These are phyloP conservation scores for Escovopsis sp. DNA, from an alignment of 2,329 filamentous ascomycete genomes.

Conservation along the genomic window DNA sequence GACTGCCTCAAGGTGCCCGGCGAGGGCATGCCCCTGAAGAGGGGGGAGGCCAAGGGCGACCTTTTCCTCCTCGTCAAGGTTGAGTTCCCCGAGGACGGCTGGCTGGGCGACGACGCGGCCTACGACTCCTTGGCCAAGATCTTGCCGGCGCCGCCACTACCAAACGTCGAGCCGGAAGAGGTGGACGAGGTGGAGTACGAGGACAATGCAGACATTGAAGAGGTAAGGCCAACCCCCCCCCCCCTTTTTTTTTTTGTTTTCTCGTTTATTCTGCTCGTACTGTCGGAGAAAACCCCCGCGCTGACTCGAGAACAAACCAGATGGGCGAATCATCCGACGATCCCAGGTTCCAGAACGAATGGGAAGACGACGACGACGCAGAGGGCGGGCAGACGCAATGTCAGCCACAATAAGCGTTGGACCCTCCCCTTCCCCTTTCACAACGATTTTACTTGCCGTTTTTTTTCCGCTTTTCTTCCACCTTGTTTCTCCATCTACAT, in stretches of 20 bases:
- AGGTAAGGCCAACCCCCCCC: slow-evolving; percentile 31
- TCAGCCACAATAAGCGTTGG: slow-evolving; percentile 46
- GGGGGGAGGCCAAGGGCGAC: slow-evolving; percentile 69
- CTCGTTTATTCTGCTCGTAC: no score
- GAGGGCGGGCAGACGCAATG: slow-evolving; percentile 55
- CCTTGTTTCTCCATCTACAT: no score
- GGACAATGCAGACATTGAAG: slow-evolving; percentile 67
- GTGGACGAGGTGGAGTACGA: slow-evolving; percentile 83
- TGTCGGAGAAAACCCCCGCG: no score
- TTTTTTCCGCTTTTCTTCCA: no score
- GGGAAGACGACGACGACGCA: slow-evolving; percentile 60
- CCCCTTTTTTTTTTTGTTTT: no score
- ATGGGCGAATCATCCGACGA: slow-evolving; percentile 62
- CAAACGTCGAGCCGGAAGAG: slow-evolving; percentile 53
- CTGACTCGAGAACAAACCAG: slow-evolving; percentile 22
- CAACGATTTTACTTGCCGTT: neutral
- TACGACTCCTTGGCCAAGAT: slow-evolving; percentile 60
- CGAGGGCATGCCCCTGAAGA: slow-evolving; percentile 91
- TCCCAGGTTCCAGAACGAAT: slow-evolving; percentile 47
- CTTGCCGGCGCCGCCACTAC: slow-evolving; percentile 47
- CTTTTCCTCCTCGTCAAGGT: slow-evolving; percentile 77
- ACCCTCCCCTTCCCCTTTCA: neutral
- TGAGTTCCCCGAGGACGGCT: slow-evolving; percentile 76
- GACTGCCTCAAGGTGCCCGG: slow-evolving; percentile 75
- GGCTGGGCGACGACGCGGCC: slow-evolving; percentile 57